Conservation (phyloP, 495 filamentous ascomycete genomes). For the Lasiosphaeris hirsuta region DNA sequence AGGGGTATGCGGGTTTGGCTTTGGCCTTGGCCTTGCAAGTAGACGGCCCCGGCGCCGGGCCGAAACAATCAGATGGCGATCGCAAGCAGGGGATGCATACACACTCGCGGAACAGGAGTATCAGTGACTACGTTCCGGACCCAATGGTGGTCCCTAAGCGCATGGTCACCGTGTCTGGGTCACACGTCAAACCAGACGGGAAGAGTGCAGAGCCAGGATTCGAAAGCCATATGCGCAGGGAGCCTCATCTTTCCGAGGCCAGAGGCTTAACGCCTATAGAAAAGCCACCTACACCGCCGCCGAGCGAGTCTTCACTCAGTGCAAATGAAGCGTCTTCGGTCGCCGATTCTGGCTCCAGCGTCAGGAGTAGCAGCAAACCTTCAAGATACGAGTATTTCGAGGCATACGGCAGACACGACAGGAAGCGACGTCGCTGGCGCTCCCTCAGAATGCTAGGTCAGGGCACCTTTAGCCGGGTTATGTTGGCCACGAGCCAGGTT, state of each 20-base stretch:
- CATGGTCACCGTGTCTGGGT: conserved; percentile 67
- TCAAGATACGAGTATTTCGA: conserved; percentile 57
- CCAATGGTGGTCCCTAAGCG: conserved; percentile 62
- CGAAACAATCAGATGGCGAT: conserved; percentile 18
- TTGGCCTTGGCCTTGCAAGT: conserved; percentile 34
- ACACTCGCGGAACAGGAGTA: conserved; percentile 67
- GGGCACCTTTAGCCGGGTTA: conserved; percentile 92
- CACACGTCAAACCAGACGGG: conserved; percentile 45
- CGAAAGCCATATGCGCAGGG: conserved; percentile 64
- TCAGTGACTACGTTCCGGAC: conserved; percentile 83
- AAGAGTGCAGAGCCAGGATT: conserved; percentile 40
- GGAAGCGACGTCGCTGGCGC: conserved; percentile 63
- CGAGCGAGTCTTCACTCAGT: conserved; percentile 53
- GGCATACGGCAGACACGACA: conserved; percentile 54
- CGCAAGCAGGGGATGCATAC: conserved; percentile 32
- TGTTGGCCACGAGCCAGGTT: conserved; percentile 68
- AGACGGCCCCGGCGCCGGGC: conserved; percentile 33
- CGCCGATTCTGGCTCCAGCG: conserved; percentile 22
- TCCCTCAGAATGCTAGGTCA: conserved; percentile 79
- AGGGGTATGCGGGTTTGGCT: conserved; percentile 47
- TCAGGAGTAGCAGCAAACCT: conserved; percentile 29
- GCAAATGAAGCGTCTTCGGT: conserved; percentile 38
- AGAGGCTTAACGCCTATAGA: conserved; percentile 62
- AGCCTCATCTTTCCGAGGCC: conserved; percentile 73
- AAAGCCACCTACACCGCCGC: conserved; percentile 73